These are phyloP conservation scores for Daldinia concentrica DNA, from an alignment of 495 filamentous ascomycete species.

Conservation along the genomic window DNA sequence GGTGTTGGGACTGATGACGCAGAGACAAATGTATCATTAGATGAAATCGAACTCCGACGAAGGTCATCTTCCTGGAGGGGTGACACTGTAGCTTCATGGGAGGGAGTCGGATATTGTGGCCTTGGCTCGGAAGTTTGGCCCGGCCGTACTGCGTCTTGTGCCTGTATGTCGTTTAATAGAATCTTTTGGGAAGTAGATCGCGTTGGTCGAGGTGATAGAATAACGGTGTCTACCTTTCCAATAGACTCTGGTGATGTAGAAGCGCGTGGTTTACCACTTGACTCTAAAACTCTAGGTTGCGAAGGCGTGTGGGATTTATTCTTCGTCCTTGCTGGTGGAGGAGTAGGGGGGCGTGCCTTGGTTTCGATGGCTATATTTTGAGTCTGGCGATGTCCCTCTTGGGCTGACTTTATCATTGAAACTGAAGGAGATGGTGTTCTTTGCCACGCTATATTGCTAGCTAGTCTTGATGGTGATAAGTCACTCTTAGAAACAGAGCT, in stretches of 20 bases:
- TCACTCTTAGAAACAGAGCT: constrained; percentile 36
- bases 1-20: constrained; percentile 55
- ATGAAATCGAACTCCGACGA: constrained; percentile 47
- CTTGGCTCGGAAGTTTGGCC: constrained; percentile 12
- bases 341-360: constrained; percentile 33
- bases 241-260: constrained; percentile 20
- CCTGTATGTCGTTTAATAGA: constrained; percentile 26
- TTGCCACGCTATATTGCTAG: constrained; percentile 26
- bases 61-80: constrained; percentile 1
- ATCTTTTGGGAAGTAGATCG: constrained; percentile 29
- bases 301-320: constrained; percentile 10
- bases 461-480: constrained; percentile 35
- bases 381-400: constrained; percentile 10
- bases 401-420: neutral
- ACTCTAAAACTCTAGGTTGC: constrained; percentile 6
- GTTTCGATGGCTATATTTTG: constrained; percentile 6
- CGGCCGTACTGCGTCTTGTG: constrained; percentile 11
- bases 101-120: neutral
- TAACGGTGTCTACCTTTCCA: constrained; percentile 16
- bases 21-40: constrained; percentile 58
- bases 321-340: constrained; percentile 39
- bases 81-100: neutral
- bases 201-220: constrained; percentile 35
- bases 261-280: constrained; percentile 20
- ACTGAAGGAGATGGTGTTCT: constrained; percentile 24